Conservation (phyloP, 2,329 filamentous ascomycete genomes). For the Penicillium frequentans region DNA sequence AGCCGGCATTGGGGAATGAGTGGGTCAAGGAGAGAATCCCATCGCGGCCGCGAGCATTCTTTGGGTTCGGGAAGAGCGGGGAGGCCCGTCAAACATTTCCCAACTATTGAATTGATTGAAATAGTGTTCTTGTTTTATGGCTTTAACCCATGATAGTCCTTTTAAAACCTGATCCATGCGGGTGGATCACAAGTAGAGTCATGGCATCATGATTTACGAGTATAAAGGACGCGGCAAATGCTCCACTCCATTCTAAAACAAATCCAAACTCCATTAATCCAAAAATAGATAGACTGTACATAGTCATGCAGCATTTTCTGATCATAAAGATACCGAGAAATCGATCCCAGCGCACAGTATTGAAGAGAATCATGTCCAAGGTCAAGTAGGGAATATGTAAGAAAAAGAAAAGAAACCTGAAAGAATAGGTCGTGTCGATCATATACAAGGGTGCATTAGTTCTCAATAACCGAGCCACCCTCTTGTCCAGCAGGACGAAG, state of each 20-base stretch:
- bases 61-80: slow-evolving; percentile 1
- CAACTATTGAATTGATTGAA: not conserved
- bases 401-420: slow-evolving; percentile 1
- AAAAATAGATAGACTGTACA: not conserved
- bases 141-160: no score
- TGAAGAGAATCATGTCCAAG: slow-evolving; percentile 12
- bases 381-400: slow-evolving; percentile 15
- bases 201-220: not conserved
- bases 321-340: not conserved
- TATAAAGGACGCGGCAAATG: not conserved
- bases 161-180: no score
- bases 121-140: not conserved
- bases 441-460: slow-evolving; percentile 16
- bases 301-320: not conserved
- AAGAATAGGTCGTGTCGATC: slow-evolving; percentile 22
- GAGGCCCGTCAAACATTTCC: not conserved
- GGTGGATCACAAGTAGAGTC: not conserved
- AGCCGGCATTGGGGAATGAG: slow-evolving; percentile 1
- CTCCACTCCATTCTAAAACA: not conserved
- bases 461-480: slow-evolving; percentile 7
- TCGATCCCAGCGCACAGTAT: not conserved
- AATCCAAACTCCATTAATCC: slow-evolving; percentile 1
- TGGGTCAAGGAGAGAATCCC: slow-evolving; percentile 10
- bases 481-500: slow-evolving; percentile 2
- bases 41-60: not conserved